Base-by-base conservation (phyloP, 2,329 filamentous ascomycete genomes). In the Trichoderma harzianum region DNA sequence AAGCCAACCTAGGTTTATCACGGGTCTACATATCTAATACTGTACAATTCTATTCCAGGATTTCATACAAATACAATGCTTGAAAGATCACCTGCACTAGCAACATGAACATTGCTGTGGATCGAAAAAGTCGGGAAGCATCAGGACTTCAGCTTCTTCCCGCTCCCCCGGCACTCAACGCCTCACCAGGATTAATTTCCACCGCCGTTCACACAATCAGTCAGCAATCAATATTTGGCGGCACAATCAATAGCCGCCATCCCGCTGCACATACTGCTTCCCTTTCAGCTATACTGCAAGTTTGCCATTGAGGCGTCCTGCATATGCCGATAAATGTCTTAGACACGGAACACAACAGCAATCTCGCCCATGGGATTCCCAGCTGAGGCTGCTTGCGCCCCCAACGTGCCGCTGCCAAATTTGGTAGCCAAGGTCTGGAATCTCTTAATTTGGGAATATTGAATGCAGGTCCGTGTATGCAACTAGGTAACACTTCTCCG, bases 281-380 rank as follows among this genome's bases (percentile, higher is more conserved):
- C 24, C 30, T 18, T 28, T 18, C 39, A 24, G 47, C 58, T 30
- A 4, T 36, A 2, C 47, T 8, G 57, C 28, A 34, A 24, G 47
- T 21, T 64, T 32, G 26, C 32, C 28, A 5, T 53, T 14, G 21
- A 24, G 21, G 47, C 47, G 21, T 51, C 7, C 24, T 43, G 24
- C n/a, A 60, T 68, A 7, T 43, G 53, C 65, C 65, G 65, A 47
- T 30, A 18, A 18, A 36, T 60, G 65, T 51, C 24, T 47, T 51
- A 51, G 26, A 69, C n/a, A 18, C n/a, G 34, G 24, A 26, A 18
- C 36, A 43, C 36, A 51, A 28, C 47, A 7, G 10, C 55, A n/a
- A 39, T 39, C 32, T 51, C 36, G 7, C 55, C 34, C 55, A 32
- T 36, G 11, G 36, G 8, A 12, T 55, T 28, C 55, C 66, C 57